Evolutionary conservation across 2,329 filamentous ascomycete genomes (phyloP).

Genomic region (Clathrospora elynae): DNA sequence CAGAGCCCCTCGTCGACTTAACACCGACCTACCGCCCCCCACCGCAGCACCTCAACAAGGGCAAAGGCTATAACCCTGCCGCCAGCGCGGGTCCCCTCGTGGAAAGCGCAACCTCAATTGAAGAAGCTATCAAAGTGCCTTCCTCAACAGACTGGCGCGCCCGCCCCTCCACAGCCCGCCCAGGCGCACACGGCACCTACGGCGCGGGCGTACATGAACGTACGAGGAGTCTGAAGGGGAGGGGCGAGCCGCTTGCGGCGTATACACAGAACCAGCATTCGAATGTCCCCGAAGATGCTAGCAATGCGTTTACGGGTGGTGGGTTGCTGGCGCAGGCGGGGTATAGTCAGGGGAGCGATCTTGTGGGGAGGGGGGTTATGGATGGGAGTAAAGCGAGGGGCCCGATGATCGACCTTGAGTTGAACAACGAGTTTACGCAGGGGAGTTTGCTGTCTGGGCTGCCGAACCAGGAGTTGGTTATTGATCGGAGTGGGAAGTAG

Average conservation of each 20-base stretch:
- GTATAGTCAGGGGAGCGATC: slow-evolving; percentile 47
- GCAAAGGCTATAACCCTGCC: slow-evolving; percentile 55
- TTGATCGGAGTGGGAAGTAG: slow-evolving; percentile 45
- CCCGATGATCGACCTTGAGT: slow-evolving; percentile 53
- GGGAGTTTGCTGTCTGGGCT: slow-evolving; percentile 57
- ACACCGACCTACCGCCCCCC: slow-evolving; percentile 68
- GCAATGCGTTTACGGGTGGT: slow-evolving; percentile 52
- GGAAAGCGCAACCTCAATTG: slow-evolving; percentile 54
- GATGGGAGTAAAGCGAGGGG: slow-evolving; percentile 52
- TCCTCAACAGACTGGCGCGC: slow-evolving; percentile 53
- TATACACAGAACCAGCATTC: slow-evolving; percentile 44
- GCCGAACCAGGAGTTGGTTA: slow-evolving; percentile 42
- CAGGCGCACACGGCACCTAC: slow-evolving; percentile 30
- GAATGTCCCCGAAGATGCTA: slow-evolving; percentile 38
- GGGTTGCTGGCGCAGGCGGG: slow-evolving; percentile 51
- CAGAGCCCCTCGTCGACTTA: slow-evolving; percentile 71
- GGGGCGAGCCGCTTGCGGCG: slow-evolving; percentile 41
- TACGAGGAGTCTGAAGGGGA: slow-evolving; percentile 42
- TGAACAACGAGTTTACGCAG: slow-evolving; percentile 51
- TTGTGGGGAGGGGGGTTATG: slow-evolving; percentile 53
- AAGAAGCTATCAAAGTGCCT: slow-evolving; percentile 51
- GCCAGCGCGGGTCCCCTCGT: slow-evolving; percentile 50
- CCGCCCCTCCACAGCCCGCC: slow-evolving; percentile 34
- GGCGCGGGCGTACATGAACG: slow-evolving; percentile 39
- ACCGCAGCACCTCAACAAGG: slow-evolving; percentile 62